These are phyloP conservation scores for Akanthomyces lecanii DNA, from an alignment of 2,329 filamentous ascomycete genomes.

Conservation along the genomic window DNA sequence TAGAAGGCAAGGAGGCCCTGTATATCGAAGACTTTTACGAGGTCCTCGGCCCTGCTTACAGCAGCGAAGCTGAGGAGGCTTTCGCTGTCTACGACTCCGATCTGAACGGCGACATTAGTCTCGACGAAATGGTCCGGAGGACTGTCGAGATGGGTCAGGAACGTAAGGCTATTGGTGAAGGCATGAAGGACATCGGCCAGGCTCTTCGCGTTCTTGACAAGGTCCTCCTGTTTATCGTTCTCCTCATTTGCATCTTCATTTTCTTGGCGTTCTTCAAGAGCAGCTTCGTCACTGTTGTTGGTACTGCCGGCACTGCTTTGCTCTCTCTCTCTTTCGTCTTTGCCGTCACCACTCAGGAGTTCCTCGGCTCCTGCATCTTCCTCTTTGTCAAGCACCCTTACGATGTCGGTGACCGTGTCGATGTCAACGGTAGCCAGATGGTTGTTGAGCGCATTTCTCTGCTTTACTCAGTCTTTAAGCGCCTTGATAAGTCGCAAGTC, in stretches of 20 bases:
- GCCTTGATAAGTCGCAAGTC: slow-evolving; percentile 75
- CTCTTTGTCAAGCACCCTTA: slow-evolving; percentile 98
- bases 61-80: slow-evolving; percentile 77
- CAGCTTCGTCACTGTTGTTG: slow-evolving; percentile 78
- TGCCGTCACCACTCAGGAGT: slow-evolving; percentile 84
- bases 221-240: slow-evolving; percentile 74
- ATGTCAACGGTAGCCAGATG: slow-evolving; percentile 66
- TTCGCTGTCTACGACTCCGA: slow-evolving; percentile 80
- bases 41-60: slow-evolving; percentile 73
- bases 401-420: slow-evolving; percentile 91
- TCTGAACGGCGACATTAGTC: slow-evolving; percentile 86
- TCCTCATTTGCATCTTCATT: slow-evolving; percentile 76
- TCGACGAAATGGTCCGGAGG: slow-evolving; percentile 92
- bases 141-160: slow-evolving; percentile 79
- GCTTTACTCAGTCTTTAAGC: slow-evolving; percentile 86
- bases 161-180: slow-evolving; percentile 82
- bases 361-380: slow-evolving; percentile 98
- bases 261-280: slow-evolving; percentile 87
- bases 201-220: slow-evolving; percentile 88
- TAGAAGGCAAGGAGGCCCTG: slow-evolving; percentile 79
- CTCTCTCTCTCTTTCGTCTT: slow-evolving; percentile 98
- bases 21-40: slow-evolving; percentile 79
- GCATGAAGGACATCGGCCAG: slow-evolving; percentile 96
- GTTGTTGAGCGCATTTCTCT: slow-evolving; percentile 92
- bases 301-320: slow-evolving; percentile 85